phyloP scores from a whole-genome alignment of 345 rosid genomes.

The Erysimum cheiranthoides region DNA sequence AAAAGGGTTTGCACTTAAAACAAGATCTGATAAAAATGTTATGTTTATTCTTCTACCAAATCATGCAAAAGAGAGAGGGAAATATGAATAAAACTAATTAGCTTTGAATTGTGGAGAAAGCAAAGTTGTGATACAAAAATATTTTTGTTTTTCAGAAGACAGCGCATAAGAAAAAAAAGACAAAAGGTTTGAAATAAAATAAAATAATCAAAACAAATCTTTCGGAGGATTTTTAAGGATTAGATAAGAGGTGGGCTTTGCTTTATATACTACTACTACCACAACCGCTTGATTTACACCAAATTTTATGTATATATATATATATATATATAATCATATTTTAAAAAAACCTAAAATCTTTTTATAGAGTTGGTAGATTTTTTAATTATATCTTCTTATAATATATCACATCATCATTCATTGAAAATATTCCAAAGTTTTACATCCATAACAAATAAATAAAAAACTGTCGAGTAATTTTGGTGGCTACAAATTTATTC shows the following conservation, averaged over 20 bases:
- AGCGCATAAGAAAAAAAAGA: slow-evolving; percentile 20
- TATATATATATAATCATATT: neutral
- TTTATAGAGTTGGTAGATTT: neutral
- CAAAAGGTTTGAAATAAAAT: slow-evolving; percentile 23
- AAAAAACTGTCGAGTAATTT: too few species aligned
- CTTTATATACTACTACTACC: slow-evolving; percentile 41
- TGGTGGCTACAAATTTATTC: too few species aligned
- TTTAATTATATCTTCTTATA: neutral
- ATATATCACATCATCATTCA: neutral
- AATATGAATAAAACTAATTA: slow-evolving; percentile 35
- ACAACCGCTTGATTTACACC: slow-evolving; percentile 33
- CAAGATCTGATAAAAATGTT: slow-evolving; percentile 54
- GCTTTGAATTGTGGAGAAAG: slow-evolving; percentile 61
- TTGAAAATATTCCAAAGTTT: too few species aligned
- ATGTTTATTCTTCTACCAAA: slow-evolving; percentile 49
- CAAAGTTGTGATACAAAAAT: slow-evolving; percentile 43
- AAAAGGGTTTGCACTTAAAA: slow-evolving; percentile 42
- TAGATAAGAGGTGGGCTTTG: slow-evolving; percentile 43
- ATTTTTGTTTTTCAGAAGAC: slow-evolving; percentile 16
- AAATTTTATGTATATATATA: neutral
- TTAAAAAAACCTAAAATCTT: neutral
- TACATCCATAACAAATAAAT: too few species aligned
- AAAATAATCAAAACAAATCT: slow-evolving; percentile 47
- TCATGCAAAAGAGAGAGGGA: slow-evolving; percentile 49
- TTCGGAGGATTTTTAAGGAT: slow-evolving; percentile 43